Base-by-base conservation (phyloP, 306 rosid genomes). In the Astragalus membranaceus region DNA sequence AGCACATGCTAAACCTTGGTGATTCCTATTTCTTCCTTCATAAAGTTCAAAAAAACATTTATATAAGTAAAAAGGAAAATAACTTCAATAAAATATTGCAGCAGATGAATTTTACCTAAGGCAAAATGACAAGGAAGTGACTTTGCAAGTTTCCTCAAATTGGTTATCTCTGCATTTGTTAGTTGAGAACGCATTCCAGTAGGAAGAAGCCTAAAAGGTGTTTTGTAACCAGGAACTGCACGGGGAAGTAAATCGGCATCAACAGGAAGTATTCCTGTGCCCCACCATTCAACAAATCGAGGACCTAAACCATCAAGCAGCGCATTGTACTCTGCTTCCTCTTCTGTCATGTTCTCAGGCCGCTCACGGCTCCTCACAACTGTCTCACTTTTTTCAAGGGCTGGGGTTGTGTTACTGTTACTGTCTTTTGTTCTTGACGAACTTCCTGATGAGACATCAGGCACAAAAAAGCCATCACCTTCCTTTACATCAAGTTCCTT, bases 201-300 rank as follows among this genome's bases (percentile, higher is more conserved):
- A 46, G 99, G 99, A 69, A 91, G 97, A 80, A 89, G 88, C 83
- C 99, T 89, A 78, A 81, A 91, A 55, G 99, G 99, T 54, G 99
- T 95, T 83, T 86, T 91, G 79, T 91, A 91, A 49, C 84, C 97
- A 32, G 97, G 96, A 63, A 95, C 64, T 36, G 50, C 82, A 35
- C 79, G 87, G 29, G 96, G 95, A 75, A 95, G 95, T 67, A 82
- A 80, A 83, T 95, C 99, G 6, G 99, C 97, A 86, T 95, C 96
- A 68, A 95, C 85, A 10, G 99, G 99, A 79, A 91, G 89, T 73
- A 95, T 63, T 74, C 99, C 97, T 2, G 88, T 95, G 26, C 99
- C 96, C 99, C 99, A 95, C 95, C 96, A 95, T 81, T 76, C 97
- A 60, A 76, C 88, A 77, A 95, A 95, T 73, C 99, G 99, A 59